These are phyloP conservation scores for Populus davidiana DNA, from an alignment of 345 rosid genomes.

Conservation along the genomic window DNA sequence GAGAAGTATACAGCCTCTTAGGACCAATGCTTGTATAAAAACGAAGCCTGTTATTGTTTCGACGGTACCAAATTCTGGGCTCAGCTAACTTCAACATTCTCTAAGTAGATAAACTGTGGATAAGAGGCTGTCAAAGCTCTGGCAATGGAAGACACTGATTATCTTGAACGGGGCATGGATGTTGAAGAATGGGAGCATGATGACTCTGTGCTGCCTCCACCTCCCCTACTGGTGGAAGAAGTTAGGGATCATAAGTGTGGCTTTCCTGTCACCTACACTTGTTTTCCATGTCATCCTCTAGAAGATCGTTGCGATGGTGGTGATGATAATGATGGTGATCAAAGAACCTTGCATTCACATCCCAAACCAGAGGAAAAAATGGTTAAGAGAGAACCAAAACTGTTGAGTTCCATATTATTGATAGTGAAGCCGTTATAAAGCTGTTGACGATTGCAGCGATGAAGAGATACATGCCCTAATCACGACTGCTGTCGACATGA, in stretches of 20 bases:
- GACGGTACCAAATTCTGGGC: no score
- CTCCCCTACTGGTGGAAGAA: neutral
- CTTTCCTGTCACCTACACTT: neutral
- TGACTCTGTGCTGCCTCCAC: neutral
- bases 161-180: neutral
- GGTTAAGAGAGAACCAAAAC: neutral
- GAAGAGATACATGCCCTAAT: neutral
- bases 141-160: neutral
- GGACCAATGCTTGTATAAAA: no score
- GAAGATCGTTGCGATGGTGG: neutral
- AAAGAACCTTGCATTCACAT: neutral
- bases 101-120: no score
- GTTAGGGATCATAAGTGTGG: neutral
- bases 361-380: neutral
- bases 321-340: neutral
- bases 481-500: no score
- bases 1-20: no score
- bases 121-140: neutral
- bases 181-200: neutral
- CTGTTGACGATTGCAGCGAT: neutral
- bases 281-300: neutral
- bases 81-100: no score
- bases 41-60: no score
- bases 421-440: neutral
- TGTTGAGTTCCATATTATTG: neutral